Percentiles rank a stretch among this genome's conserved stretches.
phyloP scores from a whole-genome alignment of 2,329 filamentous ascomycete species.

The Coniochaeta sp. region DNA sequence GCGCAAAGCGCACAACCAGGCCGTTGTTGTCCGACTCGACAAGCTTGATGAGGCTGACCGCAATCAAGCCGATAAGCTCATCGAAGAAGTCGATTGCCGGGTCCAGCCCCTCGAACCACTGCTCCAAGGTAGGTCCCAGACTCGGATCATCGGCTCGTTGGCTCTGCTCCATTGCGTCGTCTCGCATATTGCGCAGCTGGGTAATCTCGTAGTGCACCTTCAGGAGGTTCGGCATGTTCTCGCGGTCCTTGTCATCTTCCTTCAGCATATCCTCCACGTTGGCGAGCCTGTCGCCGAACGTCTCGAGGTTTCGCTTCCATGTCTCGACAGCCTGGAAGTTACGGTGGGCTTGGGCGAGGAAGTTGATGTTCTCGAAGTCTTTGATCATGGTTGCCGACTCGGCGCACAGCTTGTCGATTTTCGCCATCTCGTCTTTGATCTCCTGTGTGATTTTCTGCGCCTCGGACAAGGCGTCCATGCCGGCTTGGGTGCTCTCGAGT shows the following conservation, averaged over 20 bases:
- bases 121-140: constrained; percentile 74
- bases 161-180: constrained; percentile 96
- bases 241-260: constrained; percentile 76
- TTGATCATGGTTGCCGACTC: constrained; percentile 97
- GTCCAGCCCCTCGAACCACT: constrained; percentile 83
- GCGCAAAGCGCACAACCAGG: constrained; percentile 81
- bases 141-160: constrained; percentile 64
- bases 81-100: constrained; percentile 91
- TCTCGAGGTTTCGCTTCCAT: constrained; percentile 87
- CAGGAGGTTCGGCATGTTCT: constrained; percentile 88
- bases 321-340: constrained; percentile 92
- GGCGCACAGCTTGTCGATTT: constrained; percentile 94
- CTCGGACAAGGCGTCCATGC: constrained; percentile 82
- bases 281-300: constrained; percentile 70
- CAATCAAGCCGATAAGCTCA: constrained; percentile 82
- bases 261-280: constrained; percentile 70
- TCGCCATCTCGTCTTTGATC: constrained; percentile 98
- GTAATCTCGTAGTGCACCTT: constrained; percentile 89
- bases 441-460: constrained; percentile 85
- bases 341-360: constrained; percentile 87
- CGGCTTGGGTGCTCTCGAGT: constrained; percentile 86
- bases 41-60: constrained; percentile 81
- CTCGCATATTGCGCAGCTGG: constrained; percentile 83
- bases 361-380: constrained; percentile 89
- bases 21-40: constrained; percentile 82